Percentiles rank a stretch among this genome's conserved stretches.
These are phyloP conservation scores for Piper betle DNA, from an alignment of 164 flowering plant genomes.

Conservation along the genomic window DNA sequence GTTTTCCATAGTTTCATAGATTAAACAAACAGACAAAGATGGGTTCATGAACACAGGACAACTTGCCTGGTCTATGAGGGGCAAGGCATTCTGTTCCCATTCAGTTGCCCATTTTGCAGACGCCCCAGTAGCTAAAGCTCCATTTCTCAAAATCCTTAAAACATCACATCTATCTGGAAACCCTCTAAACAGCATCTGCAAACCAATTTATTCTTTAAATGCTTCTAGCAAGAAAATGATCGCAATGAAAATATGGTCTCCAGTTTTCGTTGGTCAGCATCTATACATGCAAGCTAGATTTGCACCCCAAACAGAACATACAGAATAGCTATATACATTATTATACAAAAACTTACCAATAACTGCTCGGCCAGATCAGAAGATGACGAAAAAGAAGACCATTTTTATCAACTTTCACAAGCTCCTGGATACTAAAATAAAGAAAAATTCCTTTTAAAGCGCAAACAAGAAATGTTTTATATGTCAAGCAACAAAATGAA, in stretches of 20 bases:
- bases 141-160: slow-evolving; percentile 37
- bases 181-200: slow-evolving; percentile 85
- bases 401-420: slow-evolving; percentile 61
- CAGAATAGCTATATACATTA: not conserved
- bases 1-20: too few relatives aligned
- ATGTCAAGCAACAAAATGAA: not conserved
- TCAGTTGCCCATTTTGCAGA: slow-evolving; percentile 69
- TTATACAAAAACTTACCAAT: slow-evolving; percentile 34
- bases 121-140: slow-evolving; percentile 41
- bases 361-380: slow-evolving; percentile 91
- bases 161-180: slow-evolving; percentile 58
- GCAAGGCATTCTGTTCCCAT: slow-evolving; percentile 88
- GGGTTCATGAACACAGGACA: not conserved
- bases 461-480: not conserved
- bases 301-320: not conserved
- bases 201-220: not conserved
- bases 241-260: too few relatives aligned
- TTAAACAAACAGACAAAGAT: too few relatives aligned
- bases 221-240: too few relatives aligned
- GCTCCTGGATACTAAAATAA: slow-evolving; percentile 59
- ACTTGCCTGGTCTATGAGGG: slow-evolving; percentile 59
- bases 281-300: not conserved
- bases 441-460: slow-evolving; percentile 3
- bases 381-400: slow-evolving; percentile 88
- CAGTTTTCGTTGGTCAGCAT: not conserved